Percentiles rank a stretch among this genome's conserved stretches.
phyloP scores from a whole-genome alignment of 2,329 filamentous ascomycete genomes.

The Hortaea sp. region DNA sequence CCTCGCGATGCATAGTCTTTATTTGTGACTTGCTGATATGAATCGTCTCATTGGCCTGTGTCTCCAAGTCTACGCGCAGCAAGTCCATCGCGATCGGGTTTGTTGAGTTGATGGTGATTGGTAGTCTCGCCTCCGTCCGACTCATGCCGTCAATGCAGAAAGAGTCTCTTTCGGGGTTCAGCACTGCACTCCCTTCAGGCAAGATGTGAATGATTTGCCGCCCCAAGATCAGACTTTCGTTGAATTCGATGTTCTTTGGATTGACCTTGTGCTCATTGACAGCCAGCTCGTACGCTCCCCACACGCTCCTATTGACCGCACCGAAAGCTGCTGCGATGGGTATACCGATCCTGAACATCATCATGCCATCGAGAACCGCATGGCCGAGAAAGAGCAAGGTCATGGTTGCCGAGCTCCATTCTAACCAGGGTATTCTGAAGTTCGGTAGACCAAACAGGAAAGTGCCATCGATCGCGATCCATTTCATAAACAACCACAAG shows the following conservation, averaged over 20 bases:
- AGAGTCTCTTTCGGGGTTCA: slow-evolving; percentile 72
- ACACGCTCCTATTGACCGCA: slow-evolving; percentile 67
- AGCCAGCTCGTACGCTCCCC: slow-evolving; percentile 75
- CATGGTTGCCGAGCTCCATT: slow-evolving; percentile 70
- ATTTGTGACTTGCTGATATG: slow-evolving; percentile 65
- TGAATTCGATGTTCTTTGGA: slow-evolving; percentile 76
- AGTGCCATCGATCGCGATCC: slow-evolving; percentile 74
- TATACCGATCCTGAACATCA: slow-evolving; percentile 85
- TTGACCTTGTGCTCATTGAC: slow-evolving; percentile 92
- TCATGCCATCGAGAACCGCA: slow-evolving; percentile 63
- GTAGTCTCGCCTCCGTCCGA: slow-evolving; percentile 55
- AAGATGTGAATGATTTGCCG: slow-evolving; percentile 97
- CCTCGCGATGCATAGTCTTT: slow-evolving; percentile 62
- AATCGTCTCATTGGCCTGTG: slow-evolving; percentile 68
- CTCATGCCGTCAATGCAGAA: slow-evolving; percentile 66
- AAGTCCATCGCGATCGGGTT: slow-evolving; percentile 81
- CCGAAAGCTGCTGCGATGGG: slow-evolving; percentile 66
- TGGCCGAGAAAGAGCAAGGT: slow-evolving; percentile 63
- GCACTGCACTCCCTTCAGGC: slow-evolving; percentile 78
- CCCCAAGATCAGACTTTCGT: slow-evolving; percentile 85
- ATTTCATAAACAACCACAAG: slow-evolving; percentile 88
- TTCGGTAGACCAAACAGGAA: slow-evolving; percentile 82
- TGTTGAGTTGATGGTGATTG: slow-evolving; percentile 89
- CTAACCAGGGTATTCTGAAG: slow-evolving; percentile 89
- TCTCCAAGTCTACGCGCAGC: slow-evolving; percentile 75